Base-by-base conservation (phyloP, 768 basidiomycete genomes). In the Xerocomus potaroensis region DNA sequence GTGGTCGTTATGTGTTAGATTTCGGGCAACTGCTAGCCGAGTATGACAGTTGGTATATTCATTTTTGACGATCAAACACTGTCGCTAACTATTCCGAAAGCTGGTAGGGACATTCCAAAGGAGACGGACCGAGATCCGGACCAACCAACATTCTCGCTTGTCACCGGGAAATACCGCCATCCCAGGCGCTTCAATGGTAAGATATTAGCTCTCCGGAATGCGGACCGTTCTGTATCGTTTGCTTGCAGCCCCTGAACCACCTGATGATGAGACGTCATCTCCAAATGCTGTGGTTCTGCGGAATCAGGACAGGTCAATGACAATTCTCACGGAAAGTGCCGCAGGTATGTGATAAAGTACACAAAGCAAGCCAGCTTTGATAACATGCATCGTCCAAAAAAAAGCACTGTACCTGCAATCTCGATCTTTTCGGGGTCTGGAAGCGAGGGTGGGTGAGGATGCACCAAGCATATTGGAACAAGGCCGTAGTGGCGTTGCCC, bases 401-500 rank as follows among this genome's bases (percentile, higher is more conserved):
- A 50, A 81, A 91, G 78, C 33, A 74, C 80, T 54, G 58, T 92
- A 87, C 67, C 69, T 96, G 15, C 80, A 84, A 23, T 69, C 70
- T 14, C 78, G 93, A 38, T 80, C 78, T 0, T 98, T 86, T 67
- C 79, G 76, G 34, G 95, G 95, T 1, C 71, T 97, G 21, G 94
- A 97, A 48, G 68, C 79, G 18, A 75, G 87, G 8, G 56, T 84
- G 10, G 91, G 90, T 0, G 72, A 87, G 62, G 90, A 95, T 58
- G 77, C 73, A 1, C 93, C 94, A 0, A 79, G 86, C 51, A 64
- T 84, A 32, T 65, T 98, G 48, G 91, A 96, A 67, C 88, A 95
- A 64, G 95, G 95, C 0, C 70, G 92, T 37, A 87, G 79, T 54
- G 95, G 95, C 5, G 85, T 95, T 37, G 92, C 95, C 31, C 77